Evolutionary conservation across 257 asterid genomes (phyloP), one percentile per base, ranked within the genome.

Genomic region (Vinca minor): DNA sequence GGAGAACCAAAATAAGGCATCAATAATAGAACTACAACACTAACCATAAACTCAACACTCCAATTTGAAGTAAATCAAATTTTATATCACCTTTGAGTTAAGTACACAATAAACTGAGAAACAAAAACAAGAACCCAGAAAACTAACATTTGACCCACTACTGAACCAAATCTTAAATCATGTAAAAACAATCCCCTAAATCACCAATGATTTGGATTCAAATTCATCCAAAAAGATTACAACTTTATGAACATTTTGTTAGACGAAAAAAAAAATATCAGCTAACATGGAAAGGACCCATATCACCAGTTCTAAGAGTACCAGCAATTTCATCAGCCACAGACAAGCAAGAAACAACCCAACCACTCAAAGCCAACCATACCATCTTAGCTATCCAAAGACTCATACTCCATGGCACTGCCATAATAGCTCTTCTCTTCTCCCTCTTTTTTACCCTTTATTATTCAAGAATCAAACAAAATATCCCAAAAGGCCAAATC

Each of bases 311-410:
- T 41, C 91, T 49, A 39, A 90, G 58, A 10, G 91, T 77, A 48
- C 69, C 58, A 45, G 95, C 97, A 57, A 84, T 83, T 73, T 90
- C 95, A 69, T 87, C 96, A 26, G 97, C 97, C 57, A 85, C 79
- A 23, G 77, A 77, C 66, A 87, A 77, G 76, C 96, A 87, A 71
- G 88, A 77, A 42, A 81, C 72, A 9, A 87, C 78, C 89, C 96
- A 87, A 31, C 88, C 81, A 65, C 76, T 70, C 53, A 90, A 62
- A 29, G 96, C 93, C 72, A 83, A 28, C 93, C 93, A 87, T 68
- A 87, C 75, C 85, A 84, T 80, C 62, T 76, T 78, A 15, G 83
- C 90, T 69, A 87, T 50, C 86, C 83, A 82, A 25, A 85, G 54
- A 1, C 84, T 84, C 78, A 66, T 69, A 68, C 87, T 84, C 88